Percentiles rank a stretch among this genome's conserved stretches.
These are phyloP conservation scores for Camelina sativa DNA, from an alignment of 345 rosid genomes.

Conservation along the genomic window DNA sequence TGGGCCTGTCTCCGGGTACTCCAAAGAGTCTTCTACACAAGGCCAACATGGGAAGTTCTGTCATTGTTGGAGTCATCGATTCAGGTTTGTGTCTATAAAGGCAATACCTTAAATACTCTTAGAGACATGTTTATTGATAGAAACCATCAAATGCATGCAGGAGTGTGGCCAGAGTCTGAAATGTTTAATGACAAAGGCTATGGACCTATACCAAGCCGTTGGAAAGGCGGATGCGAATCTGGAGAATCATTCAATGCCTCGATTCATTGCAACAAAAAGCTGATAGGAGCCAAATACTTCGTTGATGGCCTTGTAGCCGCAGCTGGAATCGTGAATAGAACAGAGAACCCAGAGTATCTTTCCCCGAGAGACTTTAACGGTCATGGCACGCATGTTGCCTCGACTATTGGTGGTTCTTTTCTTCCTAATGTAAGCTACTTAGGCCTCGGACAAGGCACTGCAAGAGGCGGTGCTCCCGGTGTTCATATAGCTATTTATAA, in stretches of 20 bases:
- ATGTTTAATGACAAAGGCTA: constrained; percentile 30
- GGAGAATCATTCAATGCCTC: constrained; percentile 30
- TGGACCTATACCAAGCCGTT: constrained; percentile 35
- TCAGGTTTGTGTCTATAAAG: constrained; percentile 39
- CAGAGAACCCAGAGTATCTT: constrained; percentile 39
- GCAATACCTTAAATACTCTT: no score
- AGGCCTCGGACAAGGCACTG: constrained; percentile 52
- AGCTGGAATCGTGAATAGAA: constrained; percentile 28
- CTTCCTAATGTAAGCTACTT: constrained; percentile 42
- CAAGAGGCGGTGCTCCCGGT: constrained; percentile 55
- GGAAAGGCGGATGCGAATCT: constrained; percentile 37
- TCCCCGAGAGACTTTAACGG: constrained; percentile 58
- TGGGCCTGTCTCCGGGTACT: constrained; percentile 51
- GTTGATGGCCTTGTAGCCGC: constrained; percentile 42
- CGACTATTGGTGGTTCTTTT: constrained; percentile 54
- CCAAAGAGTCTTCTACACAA: constrained; percentile 42
- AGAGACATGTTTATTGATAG: neutral
- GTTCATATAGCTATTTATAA: constrained; percentile 57
- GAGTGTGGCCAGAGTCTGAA: constrained; percentile 40
- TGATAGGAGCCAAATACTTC: constrained; percentile 56
- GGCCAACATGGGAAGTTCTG: constrained; percentile 60
- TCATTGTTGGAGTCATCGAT: constrained; percentile 65
- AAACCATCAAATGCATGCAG: neutral
- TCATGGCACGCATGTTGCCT: constrained; percentile 65
- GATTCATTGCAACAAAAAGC: constrained; percentile 51